phyloP scores from a whole-genome alignment of 192 early-diverging fungal genomes.

The Oehlia diaphana region DNA sequence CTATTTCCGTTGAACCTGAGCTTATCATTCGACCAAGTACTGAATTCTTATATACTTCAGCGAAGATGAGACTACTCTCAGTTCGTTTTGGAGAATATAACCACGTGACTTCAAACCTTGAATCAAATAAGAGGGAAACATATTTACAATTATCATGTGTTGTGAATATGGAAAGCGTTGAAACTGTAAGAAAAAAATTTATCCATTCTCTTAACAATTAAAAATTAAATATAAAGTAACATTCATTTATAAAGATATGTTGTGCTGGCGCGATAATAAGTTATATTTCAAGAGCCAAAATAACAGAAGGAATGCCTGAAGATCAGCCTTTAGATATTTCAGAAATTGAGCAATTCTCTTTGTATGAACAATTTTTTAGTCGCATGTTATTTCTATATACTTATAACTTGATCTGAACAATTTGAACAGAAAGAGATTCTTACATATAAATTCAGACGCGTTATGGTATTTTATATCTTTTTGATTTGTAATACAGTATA shows the following conservation, averaged over 20 bases:
- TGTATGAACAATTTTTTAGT: conserved; percentile 29
- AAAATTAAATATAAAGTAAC: not conserved
- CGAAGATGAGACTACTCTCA: conserved; percentile 37
- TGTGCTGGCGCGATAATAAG: conserved; percentile 48
- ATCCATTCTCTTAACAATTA: not conserved
- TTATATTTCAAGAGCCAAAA: conserved; percentile 36
- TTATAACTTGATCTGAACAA: not conserved
- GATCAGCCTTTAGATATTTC: conserved; percentile 19
- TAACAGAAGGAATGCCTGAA: conserved; percentile 17
- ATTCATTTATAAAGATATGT: conserved; percentile 35
- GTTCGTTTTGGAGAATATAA: conserved; percentile 5
- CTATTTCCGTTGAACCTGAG: not conserved
- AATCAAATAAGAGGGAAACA: conserved; percentile 30
- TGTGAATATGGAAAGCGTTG: conserved; percentile 39
- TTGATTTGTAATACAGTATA: not conserved
- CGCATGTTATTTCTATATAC: not conserved
- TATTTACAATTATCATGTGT: conserved; percentile 37
- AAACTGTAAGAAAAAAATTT: conserved; percentile 33
- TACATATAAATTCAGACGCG: conserved; percentile 62
- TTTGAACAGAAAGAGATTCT: conserved; percentile 39
- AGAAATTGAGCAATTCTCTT: conserved; percentile 38
- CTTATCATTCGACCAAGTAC: conserved; percentile 32
- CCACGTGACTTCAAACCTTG: conserved; percentile 5
- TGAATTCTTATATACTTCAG: conserved; percentile 37
- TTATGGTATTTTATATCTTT: conserved; percentile 45